Base-by-base conservation (phyloP, 371 early-diverging fungal genomes). In the Apophysomyces elegans region DNA sequence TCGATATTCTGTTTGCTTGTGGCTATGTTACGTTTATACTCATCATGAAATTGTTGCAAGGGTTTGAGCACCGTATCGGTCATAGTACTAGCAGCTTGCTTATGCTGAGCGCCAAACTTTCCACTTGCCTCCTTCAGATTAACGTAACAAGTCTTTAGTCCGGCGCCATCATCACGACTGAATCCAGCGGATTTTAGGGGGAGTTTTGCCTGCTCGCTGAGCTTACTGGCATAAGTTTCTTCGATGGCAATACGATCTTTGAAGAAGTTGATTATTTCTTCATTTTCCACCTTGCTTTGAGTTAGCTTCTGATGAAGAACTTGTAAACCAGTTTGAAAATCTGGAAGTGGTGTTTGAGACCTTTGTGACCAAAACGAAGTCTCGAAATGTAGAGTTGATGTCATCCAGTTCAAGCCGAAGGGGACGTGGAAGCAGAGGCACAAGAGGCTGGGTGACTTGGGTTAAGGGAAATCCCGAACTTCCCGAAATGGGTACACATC, bases 151-250 rank as follows among this genome's bases (percentile, higher is more conserved):
- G 79, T 84, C 60, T 84, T 78, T 59, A 92, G 77, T 6, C 86
- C 84, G 7, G 91, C 93, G 2, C 93, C 93, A 45, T 91, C 93
- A 74, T 92, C 91, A 58, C 87, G 83, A 4, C 76, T 81, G 66
- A 92, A 92, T 3, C 91, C 92, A 11, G 80, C 69, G 2, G 76
- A 41, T 59, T 81, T 74, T 5, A 67, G 60, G 13, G 56, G 26
- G 1, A 62, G 47, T 56, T 70, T 80, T 2, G 85, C 80, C 64
- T 90, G 85, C 50, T 88, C 84, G 12, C 72, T 75, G 58, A 91
- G 74, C 46, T 78, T 81, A 39, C 58, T 76, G 2, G 86, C 88
- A 66, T 88, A 90, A 8, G 70, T 71, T 63, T 91, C 87, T 67
- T 90, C 91, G 35, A 86, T 81, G 2, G 86, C 80, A 43, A 87